Conservation (phyloP, 2,329 filamentous ascomycete species). For the Metarhizium sp. region DNA sequence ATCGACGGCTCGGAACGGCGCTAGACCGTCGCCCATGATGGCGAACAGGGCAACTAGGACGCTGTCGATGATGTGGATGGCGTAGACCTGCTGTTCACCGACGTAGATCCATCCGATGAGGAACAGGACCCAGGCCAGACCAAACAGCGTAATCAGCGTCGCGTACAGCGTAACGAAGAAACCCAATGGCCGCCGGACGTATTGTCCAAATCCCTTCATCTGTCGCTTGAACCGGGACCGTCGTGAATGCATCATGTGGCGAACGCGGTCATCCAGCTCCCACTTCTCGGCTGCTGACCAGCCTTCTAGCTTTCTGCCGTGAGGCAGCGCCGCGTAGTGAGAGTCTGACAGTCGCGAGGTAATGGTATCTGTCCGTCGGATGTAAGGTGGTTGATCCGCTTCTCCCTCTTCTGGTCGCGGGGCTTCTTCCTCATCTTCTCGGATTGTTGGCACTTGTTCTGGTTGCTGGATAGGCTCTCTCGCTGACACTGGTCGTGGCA, state of each 20-base stretch:
- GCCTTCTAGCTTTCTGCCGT: slow-evolving; percentile 60
- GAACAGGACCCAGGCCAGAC: slow-evolving; percentile 83
- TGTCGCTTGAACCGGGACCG: slow-evolving; percentile 70
- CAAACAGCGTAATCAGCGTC: slow-evolving; percentile 73
- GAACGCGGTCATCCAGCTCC: slow-evolving; percentile 75
- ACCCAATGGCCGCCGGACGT: slow-evolving; percentile 65
- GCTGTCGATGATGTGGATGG: slow-evolving; percentile 62
- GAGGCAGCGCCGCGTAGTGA: slow-evolving; percentile 71
- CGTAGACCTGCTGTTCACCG: slow-evolving; percentile 59
- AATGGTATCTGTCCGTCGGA: slow-evolving; percentile 46
- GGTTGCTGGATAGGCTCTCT: background rate
- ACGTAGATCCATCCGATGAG: slow-evolving; percentile 86
- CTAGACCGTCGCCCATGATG: slow-evolving; percentile 60
- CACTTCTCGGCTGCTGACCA: slow-evolving; percentile 68
- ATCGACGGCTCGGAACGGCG: slow-evolving; percentile 68
- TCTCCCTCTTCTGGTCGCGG: slow-evolving; percentile 12
- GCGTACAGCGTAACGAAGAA: slow-evolving; percentile 81
- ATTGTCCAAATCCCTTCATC: slow-evolving; percentile 74
- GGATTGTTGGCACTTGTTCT: slow-evolving; percentile 10
- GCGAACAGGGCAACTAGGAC: slow-evolving; percentile 62
- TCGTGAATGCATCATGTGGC: slow-evolving; percentile 78
- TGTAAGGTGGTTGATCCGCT: slow-evolving; percentile 13
- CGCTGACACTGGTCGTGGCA: background rate
- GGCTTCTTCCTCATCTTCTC: background rate
- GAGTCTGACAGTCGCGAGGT: slow-evolving; percentile 59